These are phyloP conservation scores for Bjerkandera adusta DNA, from an alignment of 1,284 basidiomycete species.

Conservation along the genomic window DNA sequence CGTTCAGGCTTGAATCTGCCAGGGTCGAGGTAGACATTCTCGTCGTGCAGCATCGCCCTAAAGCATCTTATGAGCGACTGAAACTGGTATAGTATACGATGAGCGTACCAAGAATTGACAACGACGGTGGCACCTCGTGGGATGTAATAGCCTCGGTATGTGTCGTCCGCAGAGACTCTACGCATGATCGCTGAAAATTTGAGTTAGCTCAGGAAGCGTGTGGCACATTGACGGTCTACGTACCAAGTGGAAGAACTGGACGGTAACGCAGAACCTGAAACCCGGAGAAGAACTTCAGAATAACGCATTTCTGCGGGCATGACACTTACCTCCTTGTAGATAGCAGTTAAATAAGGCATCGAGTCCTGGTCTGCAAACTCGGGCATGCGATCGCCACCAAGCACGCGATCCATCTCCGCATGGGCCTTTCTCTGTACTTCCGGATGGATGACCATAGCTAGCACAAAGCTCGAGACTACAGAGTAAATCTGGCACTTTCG, in stretches of 20 bases:
- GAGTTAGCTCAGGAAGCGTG: too few species aligned
- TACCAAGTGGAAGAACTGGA: too few species aligned
- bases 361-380: constrained; percentile 24
- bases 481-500: too few species aligned
- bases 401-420: constrained; percentile 26
- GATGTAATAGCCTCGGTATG: constrained; percentile 12
- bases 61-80: not conserved
- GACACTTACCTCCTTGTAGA: constrained; percentile 6
- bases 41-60: constrained; percentile 10
- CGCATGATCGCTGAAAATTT: constrained; percentile 6
- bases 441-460: constrained; percentile 18
- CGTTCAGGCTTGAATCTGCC: constrained; percentile 8
- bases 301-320: too few species aligned
- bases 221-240: too few species aligned
- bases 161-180: constrained; percentile 4
- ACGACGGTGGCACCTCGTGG: constrained; percentile 9
- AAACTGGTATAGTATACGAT: not conserved
- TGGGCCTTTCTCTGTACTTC: constrained; percentile 22
- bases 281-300: too few species aligned
- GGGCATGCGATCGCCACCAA: constrained; percentile 26
- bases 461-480: constrained; percentile 15
- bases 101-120: constrained; percentile 10
- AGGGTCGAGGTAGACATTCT: constrained; percentile 3
- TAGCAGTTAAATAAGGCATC: constrained; percentile 27
- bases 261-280: too few species aligned